These are phyloP conservation scores for Dioscorea alata DNA, from an alignment of 106 monocot species.

Conservation along the genomic window DNA sequence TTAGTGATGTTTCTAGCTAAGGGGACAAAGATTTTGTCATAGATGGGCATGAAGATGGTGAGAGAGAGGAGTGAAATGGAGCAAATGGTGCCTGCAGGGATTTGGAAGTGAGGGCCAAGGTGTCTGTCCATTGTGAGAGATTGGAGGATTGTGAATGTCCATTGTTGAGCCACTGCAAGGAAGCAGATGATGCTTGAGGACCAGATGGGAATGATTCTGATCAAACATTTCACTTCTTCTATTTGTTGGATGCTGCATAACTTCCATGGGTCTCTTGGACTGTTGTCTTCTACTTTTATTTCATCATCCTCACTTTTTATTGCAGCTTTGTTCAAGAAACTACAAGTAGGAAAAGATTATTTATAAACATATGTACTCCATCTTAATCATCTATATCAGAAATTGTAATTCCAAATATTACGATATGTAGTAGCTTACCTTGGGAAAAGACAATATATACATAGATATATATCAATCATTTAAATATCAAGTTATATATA, in stretches of 20 bases:
- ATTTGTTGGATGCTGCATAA: constrained; percentile 25
- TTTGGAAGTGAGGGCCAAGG: constrained; percentile 17
- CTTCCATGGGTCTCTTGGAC: constrained; percentile 8
- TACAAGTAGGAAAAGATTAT: background rate
- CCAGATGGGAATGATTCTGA: constrained; percentile 9
- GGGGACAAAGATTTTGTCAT: constrained; percentile 14
- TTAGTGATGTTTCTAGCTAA: constrained; percentile 10
- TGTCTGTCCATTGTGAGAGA: constrained; percentile 21
- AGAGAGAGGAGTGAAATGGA: constrained; percentile 12
- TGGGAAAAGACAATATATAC: too few species aligned
- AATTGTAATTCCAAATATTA: too few species aligned
- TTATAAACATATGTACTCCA: too few species aligned
- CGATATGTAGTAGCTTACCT: too few species aligned
- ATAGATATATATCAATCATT: background rate
- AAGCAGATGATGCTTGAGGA: constrained; percentile 2
- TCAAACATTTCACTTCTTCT: constrained; percentile 28
- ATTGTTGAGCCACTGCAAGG: constrained; percentile 7
- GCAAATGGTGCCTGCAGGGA: constrained; percentile 6
- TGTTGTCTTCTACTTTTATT: background rate
- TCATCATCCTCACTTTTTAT: background rate
- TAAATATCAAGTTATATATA: too few species aligned
- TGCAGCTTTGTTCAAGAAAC: constrained; percentile 12
- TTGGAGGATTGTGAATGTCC: constrained; percentile 19
- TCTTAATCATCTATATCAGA: too few species aligned
- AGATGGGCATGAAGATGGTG: constrained; percentile 22